Conservation (phyloP, 805 yeast genomes). For the Ogataea thermomethanolica region DNA sequence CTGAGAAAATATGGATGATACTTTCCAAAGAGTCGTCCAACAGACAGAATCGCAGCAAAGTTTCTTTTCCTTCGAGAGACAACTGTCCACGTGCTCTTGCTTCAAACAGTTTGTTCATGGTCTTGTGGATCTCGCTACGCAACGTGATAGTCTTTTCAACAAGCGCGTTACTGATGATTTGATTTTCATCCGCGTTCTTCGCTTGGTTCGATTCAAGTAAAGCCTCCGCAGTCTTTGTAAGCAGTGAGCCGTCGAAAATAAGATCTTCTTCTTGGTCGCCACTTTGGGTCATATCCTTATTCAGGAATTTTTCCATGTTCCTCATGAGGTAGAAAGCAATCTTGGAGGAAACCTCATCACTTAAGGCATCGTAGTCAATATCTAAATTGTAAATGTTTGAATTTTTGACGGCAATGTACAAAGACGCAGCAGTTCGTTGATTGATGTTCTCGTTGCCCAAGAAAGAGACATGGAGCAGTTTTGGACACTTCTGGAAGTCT, state of each 20-base stretch:
- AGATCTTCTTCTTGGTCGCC: slow-evolving; percentile 48
- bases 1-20: slow-evolving; percentile 43
- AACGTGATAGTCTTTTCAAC: slow-evolving; percentile 49
- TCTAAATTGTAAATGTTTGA: slow-evolving; percentile 51
- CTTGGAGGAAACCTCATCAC: slow-evolving; percentile 50
- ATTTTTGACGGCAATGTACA: slow-evolving; percentile 48
- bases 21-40: slow-evolving; percentile 53
- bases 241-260: slow-evolving; percentile 69
- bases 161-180: slow-evolving; percentile 46
- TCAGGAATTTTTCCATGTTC: slow-evolving; percentile 48
- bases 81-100: slow-evolving; percentile 43
- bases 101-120: slow-evolving; percentile 48
- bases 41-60: slow-evolving; percentile 48
- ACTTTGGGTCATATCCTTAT: slow-evolving; percentile 26
- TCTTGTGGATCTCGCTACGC: slow-evolving; percentile 48
- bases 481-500: slow-evolving; percentile 45
- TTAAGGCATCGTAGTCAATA: slow-evolving; percentile 49
- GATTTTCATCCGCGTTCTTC: slow-evolving; percentile 36
- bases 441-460: slow-evolving; percentile 48
- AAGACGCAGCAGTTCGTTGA: slow-evolving; percentile 42
- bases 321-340: slow-evolving; percentile 56
- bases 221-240: slow-evolving; percentile 71
- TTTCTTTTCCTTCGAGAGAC: slow-evolving; percentile 54
- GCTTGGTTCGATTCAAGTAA: slow-evolving; percentile 42
- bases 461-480: slow-evolving; percentile 50